Evolutionary conservation across 2,329 filamentous ascomycete genomes (phyloP), one percentile per base, ranked within the genome.

Genomic region (Capronia americana): DNA sequence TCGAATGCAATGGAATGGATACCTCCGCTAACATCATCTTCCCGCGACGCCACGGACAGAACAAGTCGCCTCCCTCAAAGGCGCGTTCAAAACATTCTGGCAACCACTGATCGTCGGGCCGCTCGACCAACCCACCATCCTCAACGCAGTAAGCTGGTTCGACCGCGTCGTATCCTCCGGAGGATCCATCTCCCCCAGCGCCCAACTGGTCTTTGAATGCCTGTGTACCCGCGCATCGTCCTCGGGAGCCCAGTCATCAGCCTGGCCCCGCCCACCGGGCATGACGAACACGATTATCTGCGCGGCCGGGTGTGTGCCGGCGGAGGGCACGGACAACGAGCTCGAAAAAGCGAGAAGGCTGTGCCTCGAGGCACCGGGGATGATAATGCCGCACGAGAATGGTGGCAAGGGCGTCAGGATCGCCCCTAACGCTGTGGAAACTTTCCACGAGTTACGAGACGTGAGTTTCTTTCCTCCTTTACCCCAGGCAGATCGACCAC

Each of bases 181-280:
- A n/a, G 28, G 57, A 7, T 28, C 50, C 20, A 51, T 65, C 7
- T 24, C 54, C 34, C 53, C 57, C 32, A 62, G 57, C 53, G 58
- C 46, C 1, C 63, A 58, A 38, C 57, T 69, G 17, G 60, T 69
- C 24, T 67, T 61, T 32, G 64, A 69, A 51, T 61, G 63, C 23
- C 63, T 69, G 38, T 65, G 61, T 14, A 67, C 60, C 34, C 38
- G 64, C 3, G 64, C 67, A 46, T 56, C 55, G n/a, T 23, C 55
- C 28, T 65, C 50, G 30, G 55, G 50, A 7, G 26, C 41, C 14
- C 24, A 30, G 20, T 28, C 48, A 7, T 61, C 60, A 30, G 64
- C 67, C 30, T 69, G 67, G 67, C 67, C 67, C 5, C 23, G 67
- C 12, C 66, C 66, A 12, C 5, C 1, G 14, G 60, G 64, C 14